Base-by-base conservation (phyloP, 495 filamentous ascomycete genomes). In the Aspergillus olivimuriae region DNA sequence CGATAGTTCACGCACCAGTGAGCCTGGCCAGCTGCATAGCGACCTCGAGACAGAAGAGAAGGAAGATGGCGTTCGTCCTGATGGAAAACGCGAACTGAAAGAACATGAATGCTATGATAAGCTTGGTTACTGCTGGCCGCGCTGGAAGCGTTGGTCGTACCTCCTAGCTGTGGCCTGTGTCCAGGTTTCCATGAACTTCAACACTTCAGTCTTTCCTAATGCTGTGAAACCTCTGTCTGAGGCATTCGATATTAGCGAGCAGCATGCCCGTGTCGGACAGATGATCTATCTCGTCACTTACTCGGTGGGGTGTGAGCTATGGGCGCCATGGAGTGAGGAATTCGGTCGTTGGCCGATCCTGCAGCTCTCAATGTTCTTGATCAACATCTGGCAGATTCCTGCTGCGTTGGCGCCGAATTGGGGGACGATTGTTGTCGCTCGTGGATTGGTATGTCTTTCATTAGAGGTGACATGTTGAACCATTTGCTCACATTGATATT, bases 251-350 rank as follows among this genome's bases (percentile, higher is more conserved):
- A 76, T 88, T 35, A 76, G 75, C 48, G 60, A 64, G 17, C 80
- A 85, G 47, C 71, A 73, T 1, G 83, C 82, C 2, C 74, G 83
- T 7, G 61, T 72, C 4, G 83, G 80, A 21, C 79, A 82, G 23
- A 78, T 80, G 54, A 72, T 84, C 48, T 89, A 85, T 62, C 68
- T 89, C 34, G 66, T 88, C 39, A 63, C 74, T 3, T 89, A 89
- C 53, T 83, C 82, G 14, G 81, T 89, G 57, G 85, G 85, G 4
- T 88, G 83, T 56, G 85, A 87, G 57, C 66, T 89, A 3, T 89
- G 84, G 84, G 85, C 85, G 1, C 85, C 85, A 0, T 89, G 84
- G 83, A 79, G 73, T 39, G 85, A 89, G 60, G 85, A 89, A 53
- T 69, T 84, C 35, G 85, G 85, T 24, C 78, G 85, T 43, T 82